These are phyloP conservation scores for Mortierella hygrophila DNA, from an alignment of 192 early-diverging fungal species.

Conservation along the genomic window DNA sequence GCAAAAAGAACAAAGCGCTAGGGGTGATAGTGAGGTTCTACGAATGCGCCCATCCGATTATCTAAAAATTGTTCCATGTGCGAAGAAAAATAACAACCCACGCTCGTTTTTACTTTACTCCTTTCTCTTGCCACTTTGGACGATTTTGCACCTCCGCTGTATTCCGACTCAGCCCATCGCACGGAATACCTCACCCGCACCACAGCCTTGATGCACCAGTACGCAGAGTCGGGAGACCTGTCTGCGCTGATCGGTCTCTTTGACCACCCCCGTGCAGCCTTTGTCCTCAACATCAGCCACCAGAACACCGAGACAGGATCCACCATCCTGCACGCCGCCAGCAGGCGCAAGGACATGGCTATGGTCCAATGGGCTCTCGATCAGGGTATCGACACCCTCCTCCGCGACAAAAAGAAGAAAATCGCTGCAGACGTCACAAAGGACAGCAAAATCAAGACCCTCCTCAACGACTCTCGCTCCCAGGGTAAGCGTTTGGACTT, in stretches of 20 bases:
- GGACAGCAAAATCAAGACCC: constrained; percentile 63
- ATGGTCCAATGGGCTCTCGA: constrained; percentile 80
- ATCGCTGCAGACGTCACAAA: constrained; percentile 68
- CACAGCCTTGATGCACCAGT: constrained; percentile 66
- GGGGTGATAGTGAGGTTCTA: background rate
- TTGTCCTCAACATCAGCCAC: constrained; percentile 78
- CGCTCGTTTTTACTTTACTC: background rate
- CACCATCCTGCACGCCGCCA: constrained; percentile 79
- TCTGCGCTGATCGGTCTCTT: constrained; percentile 59
- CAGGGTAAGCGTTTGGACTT: constrained; percentile 14
- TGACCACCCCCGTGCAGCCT: constrained; percentile 62
- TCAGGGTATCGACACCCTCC: constrained; percentile 80
- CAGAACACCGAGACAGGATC: constrained; percentile 72
- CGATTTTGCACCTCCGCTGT: background rate
- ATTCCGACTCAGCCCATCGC: constrained; percentile 56
- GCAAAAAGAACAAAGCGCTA: background rate
- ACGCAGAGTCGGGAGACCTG: constrained; percentile 57
- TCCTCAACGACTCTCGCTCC: constrained; percentile 59
- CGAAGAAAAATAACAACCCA: background rate
- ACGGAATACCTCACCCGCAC: constrained; percentile 62
- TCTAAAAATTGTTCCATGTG: constrained; percentile 6
- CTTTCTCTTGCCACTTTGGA: background rate
- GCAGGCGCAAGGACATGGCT: constrained; percentile 68
- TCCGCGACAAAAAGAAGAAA: constrained; percentile 75
- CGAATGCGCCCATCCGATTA: background rate